Conservation (phyloP, 2,329 filamentous ascomycete species). For the Penicillium brasilianum region DNA sequence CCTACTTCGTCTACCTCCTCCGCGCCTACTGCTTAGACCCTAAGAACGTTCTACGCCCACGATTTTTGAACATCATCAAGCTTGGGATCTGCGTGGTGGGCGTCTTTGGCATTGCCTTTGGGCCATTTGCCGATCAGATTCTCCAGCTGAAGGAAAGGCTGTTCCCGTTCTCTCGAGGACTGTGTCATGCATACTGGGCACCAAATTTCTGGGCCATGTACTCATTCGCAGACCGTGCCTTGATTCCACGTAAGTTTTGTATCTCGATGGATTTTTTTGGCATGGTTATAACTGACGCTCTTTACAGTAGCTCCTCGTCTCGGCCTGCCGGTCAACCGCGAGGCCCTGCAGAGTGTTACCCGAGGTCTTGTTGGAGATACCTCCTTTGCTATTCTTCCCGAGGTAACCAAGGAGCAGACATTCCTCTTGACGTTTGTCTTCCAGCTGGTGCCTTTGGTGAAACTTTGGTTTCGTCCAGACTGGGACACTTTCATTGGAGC, state of each 20-base stretch:
- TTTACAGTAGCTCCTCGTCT: slow-evolving; percentile 76
- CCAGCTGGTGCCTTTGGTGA: slow-evolving; percentile 77
- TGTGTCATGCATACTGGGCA: slow-evolving; percentile 98
- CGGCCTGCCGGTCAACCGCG: slow-evolving; percentile 72
- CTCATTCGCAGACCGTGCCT: slow-evolving; percentile 81
- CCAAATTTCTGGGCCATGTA: slow-evolving; percentile 98
- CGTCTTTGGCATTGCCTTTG: slow-evolving; percentile 82
- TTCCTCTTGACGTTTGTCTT: slow-evolving; percentile 83
- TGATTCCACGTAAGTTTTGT: slow-evolving; percentile 71
- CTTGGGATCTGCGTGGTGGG: slow-evolving; percentile 73
- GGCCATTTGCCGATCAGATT: slow-evolving; percentile 86
- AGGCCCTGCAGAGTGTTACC: slow-evolving; percentile 85
- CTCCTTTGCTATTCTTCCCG: slow-evolving; percentile 88
- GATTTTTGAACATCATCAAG: slow-evolving; percentile 80
- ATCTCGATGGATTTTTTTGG: not conserved
- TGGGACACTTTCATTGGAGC: slow-evolving; percentile 91
- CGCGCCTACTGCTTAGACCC: slow-evolving; percentile 84
- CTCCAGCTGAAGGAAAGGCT: slow-evolving; percentile 81
- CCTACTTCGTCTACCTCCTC: slow-evolving; percentile 94
- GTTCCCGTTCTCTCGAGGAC: slow-evolving; percentile 90
- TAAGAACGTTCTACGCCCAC: slow-evolving; percentile 75
- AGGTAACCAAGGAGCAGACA: slow-evolving; percentile 78
- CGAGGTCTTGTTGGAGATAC: slow-evolving; percentile 92
- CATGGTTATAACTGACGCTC: slow-evolving; percentile 38
- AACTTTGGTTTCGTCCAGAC: slow-evolving; percentile 77